Percentiles rank a stretch among this genome's conserved stretches.
phyloP scores from a whole-genome alignment of 2,329 filamentous ascomycete genomes.

The Aspergillus japonicus region DNA sequence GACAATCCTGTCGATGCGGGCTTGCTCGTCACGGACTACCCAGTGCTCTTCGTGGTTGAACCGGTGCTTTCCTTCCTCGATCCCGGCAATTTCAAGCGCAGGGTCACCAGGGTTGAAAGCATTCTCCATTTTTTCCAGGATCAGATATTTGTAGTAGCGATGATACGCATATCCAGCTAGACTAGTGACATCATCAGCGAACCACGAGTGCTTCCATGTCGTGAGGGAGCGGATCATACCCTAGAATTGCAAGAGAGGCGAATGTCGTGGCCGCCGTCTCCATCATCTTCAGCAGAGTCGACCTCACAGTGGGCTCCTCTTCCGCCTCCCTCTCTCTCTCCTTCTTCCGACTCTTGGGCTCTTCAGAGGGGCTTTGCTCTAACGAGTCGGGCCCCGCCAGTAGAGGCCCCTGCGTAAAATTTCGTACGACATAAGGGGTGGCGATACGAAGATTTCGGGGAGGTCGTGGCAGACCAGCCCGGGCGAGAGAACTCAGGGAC shows the following conservation, averaged over 20 bases:
- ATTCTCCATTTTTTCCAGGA: conserved; percentile 87
- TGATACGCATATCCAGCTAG: conserved; percentile 75
- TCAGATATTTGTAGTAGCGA: conserved; percentile 81
- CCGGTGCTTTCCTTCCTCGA: conserved; percentile 38
- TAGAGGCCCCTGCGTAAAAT: conserved; percentile 23
- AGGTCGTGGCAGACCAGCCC: conserved; percentile 19
- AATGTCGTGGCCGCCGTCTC: conserved; percentile 74
- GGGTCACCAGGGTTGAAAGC: conserved; percentile 92
- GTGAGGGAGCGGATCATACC: conserved; percentile 36
- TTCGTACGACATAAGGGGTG: conserved; percentile 21
- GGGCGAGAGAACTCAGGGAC: conserved; percentile 20
- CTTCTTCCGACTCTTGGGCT: conserved; percentile 24
- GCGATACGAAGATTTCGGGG: conserved; percentile 12
- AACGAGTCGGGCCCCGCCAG: conserved; percentile 28
- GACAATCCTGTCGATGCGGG: conserved; percentile 78
- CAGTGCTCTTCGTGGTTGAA: conserved; percentile 61
- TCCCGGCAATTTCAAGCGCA: conserved; percentile 74
- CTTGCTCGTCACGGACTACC: conserved; percentile 81
- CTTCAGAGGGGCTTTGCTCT: conserved; percentile 32
- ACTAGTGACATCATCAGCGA: conserved; percentile 27
- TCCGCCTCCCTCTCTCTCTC: conserved; percentile 29
- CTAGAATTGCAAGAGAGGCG: conserved; percentile 71
- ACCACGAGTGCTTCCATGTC: not conserved
- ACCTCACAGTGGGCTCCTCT: conserved; percentile 34
- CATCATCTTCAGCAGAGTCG: conserved; percentile 60